phyloP scores from a whole-genome alignment of 2,329 filamentous ascomycete genomes.

The Penicillium sp. region DNA sequence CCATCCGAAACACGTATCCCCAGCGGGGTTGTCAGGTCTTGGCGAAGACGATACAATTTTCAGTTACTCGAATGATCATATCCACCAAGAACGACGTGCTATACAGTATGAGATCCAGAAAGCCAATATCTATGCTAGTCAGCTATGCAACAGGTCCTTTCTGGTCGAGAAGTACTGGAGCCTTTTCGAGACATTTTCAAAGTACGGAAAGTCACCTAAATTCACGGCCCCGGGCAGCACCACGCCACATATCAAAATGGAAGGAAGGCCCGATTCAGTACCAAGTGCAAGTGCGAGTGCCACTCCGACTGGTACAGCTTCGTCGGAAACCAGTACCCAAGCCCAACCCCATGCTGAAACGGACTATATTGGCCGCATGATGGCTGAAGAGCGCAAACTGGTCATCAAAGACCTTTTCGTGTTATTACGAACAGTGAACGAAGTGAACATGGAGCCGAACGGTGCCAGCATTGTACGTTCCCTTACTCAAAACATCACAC shows the following conservation, averaged over 20 bases:
- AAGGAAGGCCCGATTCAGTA: slow-evolving; percentile 12
- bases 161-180: slow-evolving; percentile 80
- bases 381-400: slow-evolving; percentile 67
- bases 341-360: slow-evolving; percentile 31
- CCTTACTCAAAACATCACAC: background rate
- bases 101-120: slow-evolving; percentile 85
- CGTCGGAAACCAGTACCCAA: slow-evolving; percentile 20
- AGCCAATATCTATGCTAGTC: slow-evolving; percentile 76
- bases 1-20: slow-evolving; percentile 13
- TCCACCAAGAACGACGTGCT: slow-evolving; percentile 22
- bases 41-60: slow-evolving; percentile 16
- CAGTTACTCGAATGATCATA: slow-evolving; percentile 24
- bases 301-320: background rate
- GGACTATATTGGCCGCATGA: slow-evolving; percentile 52
- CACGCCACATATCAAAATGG: slow-evolving; percentile 13
- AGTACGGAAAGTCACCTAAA: slow-evolving; percentile 18
- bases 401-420: slow-evolving; percentile 71
- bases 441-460: slow-evolving; percentile 73
- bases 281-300: background rate
- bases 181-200: slow-evolving; percentile 56
- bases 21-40: slow-evolving; percentile 7
- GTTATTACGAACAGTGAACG: slow-evolving; percentile 67
- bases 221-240: slow-evolving; percentile 8
- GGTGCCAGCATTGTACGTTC: slow-evolving; percentile 54
- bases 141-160: slow-evolving; percentile 71